These are phyloP conservation scores for Solanum dulcamara DNA, from an alignment of 257 asterid species.

Conservation along the genomic window DNA sequence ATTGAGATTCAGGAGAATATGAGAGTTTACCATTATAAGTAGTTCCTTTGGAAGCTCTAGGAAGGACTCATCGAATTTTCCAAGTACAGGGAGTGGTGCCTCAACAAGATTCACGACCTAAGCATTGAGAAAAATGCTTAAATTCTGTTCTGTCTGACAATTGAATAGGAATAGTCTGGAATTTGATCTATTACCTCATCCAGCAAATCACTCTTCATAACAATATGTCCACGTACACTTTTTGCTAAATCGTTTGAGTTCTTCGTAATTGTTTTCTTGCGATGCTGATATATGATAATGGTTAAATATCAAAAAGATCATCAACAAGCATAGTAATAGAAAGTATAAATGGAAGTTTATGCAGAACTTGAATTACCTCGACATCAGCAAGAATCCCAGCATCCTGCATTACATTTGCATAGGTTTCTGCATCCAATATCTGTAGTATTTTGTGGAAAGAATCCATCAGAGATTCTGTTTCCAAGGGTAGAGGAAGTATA, in stretches of 20 bases:
- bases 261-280: slow-evolving; percentile 63
- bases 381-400: slow-evolving; percentile 61
- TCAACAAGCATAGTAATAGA: not conserved
- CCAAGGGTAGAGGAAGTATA: not conserved
- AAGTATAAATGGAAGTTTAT: not conserved
- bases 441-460: slow-evolving; percentile 7
- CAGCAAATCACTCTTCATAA: slow-evolving; percentile 57
- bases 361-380: slow-evolving; percentile 37
- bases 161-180: not conserved
- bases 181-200: slow-evolving; percentile 47
- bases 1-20: not conserved
- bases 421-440: slow-evolving; percentile 76
- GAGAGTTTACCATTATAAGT: slow-evolving; percentile 53
- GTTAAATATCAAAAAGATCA: not conserved
- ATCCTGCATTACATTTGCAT: slow-evolving; percentile 43
- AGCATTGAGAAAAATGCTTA: slow-evolving; percentile 11
- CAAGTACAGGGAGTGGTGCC: slow-evolving; percentile 83
- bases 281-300: slow-evolving; percentile 38
- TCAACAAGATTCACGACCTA: slow-evolving; percentile 96
- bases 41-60: slow-evolving; percentile 89
- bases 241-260: slow-evolving; percentile 47
- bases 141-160: slow-evolving; percentile 1
- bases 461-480: not conserved
- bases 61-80: slow-evolving; percentile 65
- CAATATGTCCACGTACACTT: slow-evolving; percentile 51